Evolutionary conservation across 257 asterid genomes (phyloP).

Genomic region (Hygrophila difformis): DNA sequence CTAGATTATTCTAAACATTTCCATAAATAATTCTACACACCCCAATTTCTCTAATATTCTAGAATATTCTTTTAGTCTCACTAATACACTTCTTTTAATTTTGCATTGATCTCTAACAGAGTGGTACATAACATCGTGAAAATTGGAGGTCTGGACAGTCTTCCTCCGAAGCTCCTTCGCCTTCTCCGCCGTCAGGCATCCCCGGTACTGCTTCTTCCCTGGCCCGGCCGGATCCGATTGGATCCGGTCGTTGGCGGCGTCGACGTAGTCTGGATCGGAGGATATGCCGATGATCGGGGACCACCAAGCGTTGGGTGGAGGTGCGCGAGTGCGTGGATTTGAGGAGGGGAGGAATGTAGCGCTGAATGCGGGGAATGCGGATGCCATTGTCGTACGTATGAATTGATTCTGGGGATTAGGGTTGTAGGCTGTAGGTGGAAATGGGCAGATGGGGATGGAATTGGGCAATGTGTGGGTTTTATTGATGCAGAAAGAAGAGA

Average conservation of each 20-base stretch:
- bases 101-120: too few species aligned
- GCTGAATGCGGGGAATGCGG: constrained; percentile 9
- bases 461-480: too few species aligned
- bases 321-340: constrained; percentile 8
- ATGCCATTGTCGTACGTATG: too few species aligned
- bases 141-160: constrained; percentile 33
- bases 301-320: constrained; percentile 28
- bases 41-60: too few species aligned
- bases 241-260: background rate
- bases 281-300: constrained; percentile 42
- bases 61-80: too few species aligned
- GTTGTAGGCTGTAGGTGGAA: too few species aligned
- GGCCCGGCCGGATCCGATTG: constrained; percentile 18
- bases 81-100: too few species aligned
- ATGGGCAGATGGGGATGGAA: too few species aligned
- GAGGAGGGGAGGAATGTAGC: constrained; percentile 16
- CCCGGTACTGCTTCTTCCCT: constrained; percentile 11
- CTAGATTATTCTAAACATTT: too few species aligned
- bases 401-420: too few species aligned
- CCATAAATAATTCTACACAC: too few species aligned
- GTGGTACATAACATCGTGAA: constrained; percentile 55
- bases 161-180: constrained; percentile 47
- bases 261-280: constrained; percentile 38
- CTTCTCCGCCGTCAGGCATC: constrained; percentile 46
- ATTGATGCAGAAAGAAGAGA: too few species aligned